Conservation (phyloP, 2,329 filamentous ascomycete genomes). For the Fusarium devonianum region DNA sequence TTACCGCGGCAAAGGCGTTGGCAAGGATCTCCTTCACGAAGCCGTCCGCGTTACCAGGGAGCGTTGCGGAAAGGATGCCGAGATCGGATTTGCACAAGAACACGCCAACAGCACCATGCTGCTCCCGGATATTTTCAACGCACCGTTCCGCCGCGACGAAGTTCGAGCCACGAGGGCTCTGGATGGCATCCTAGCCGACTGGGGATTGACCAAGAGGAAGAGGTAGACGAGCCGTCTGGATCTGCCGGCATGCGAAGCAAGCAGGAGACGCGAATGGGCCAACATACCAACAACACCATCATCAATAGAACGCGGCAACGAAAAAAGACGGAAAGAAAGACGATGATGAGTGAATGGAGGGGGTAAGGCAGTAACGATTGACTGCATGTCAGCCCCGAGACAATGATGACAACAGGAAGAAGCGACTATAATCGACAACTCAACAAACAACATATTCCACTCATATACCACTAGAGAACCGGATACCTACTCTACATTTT, state of each 20-base stretch:
- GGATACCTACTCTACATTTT: too few relatives aligned
- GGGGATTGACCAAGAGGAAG: constrained; percentile 57
- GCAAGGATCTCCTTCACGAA: constrained; percentile 74
- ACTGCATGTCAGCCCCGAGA: constrained; percentile 14
- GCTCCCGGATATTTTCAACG: constrained; percentile 69
- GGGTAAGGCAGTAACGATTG: constrained; percentile 18
- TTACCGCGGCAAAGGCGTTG: constrained; percentile 76
- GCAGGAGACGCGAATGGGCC: too few relatives aligned
- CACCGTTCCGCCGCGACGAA: constrained; percentile 66
- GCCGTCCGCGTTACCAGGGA: constrained; percentile 73
- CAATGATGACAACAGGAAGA: constrained; percentile 16
- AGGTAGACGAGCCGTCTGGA: constrained; percentile 44
- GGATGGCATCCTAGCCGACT: constrained; percentile 58
- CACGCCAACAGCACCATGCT: constrained; percentile 78
- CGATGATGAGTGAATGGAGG: constrained; percentile 9
- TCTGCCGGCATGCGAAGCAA: too few relatives aligned
- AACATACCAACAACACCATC: constrained; percentile 1
- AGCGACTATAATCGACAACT: constrained; percentile 10
- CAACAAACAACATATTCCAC: constrained; percentile 5
- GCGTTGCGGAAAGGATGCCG: constrained; percentile 71
- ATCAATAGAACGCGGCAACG: not conserved
- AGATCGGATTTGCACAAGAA: constrained; percentile 75
- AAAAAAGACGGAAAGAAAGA: constrained; percentile 2
- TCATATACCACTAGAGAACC: constrained; percentile 32
- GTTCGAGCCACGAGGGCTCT: constrained; percentile 62